Conservation (phyloP, 1,284 basidiomycete genomes). For the Amylostereum areolatum region DNA sequence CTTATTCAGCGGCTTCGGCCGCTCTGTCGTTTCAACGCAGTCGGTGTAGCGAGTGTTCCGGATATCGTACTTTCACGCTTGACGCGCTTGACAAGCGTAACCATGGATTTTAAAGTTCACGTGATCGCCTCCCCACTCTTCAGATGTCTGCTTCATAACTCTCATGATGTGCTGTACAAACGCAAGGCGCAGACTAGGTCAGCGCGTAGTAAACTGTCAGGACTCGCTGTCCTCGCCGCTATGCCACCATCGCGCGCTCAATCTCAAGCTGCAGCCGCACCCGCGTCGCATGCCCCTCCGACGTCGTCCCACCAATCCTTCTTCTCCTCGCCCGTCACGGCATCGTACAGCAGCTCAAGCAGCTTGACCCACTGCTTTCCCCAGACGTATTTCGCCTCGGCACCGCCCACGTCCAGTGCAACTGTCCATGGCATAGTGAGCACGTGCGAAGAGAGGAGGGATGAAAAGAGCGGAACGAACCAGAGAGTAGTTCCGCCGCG, state of each 20-base stretch:
- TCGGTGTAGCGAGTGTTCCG: too few species aligned
- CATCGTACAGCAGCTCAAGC: constrained; percentile 59
- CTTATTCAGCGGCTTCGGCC: too few species aligned
- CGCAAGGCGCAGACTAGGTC: too few species aligned
- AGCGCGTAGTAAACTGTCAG: too few species aligned
- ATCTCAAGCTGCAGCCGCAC: constrained; percentile 58
- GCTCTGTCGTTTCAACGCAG: too few species aligned
- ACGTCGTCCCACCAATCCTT: constrained; percentile 48
- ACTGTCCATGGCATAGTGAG: constrained; percentile 33
- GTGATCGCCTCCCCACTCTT: too few species aligned
- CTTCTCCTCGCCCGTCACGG: constrained; percentile 39
- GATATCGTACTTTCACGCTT: too few species aligned
- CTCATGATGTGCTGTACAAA: too few species aligned
- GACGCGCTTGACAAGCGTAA: too few species aligned
- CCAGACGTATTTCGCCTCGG: constrained; percentile 55
- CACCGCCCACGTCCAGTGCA: constrained; percentile 70
- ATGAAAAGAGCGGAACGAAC: constrained; percentile 37
- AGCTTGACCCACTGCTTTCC: constrained; percentile 80
- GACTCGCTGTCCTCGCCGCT: too few species aligned
- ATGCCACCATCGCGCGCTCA: constrained; percentile 46
- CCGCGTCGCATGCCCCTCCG: constrained; percentile 55
- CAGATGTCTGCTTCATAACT: too few species aligned
- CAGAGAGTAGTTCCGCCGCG: constrained; percentile 60
- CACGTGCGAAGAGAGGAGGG: constrained; percentile 19
- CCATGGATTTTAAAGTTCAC: too few species aligned